These are phyloP conservation scores for Pelargonium nanum DNA, from an alignment of 345 rosid species.

Conservation along the genomic window DNA sequence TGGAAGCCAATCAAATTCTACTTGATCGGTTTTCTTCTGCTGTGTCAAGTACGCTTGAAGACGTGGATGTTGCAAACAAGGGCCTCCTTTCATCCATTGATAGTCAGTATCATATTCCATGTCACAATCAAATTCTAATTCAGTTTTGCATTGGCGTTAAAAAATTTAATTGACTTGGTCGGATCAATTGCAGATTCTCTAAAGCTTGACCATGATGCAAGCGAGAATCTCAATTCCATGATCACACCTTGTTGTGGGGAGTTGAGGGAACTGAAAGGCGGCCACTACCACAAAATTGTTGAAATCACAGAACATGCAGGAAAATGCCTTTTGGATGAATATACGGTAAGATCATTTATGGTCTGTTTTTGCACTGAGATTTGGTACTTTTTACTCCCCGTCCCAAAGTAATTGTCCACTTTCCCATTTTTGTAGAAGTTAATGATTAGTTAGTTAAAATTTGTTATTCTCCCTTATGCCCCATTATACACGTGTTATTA, in stretches of 20 bases:
- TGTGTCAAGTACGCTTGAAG: conserved; percentile 57
- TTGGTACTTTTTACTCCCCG: too few species aligned
- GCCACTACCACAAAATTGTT: conserved; percentile 68
- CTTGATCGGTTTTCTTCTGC: conserved; percentile 60
- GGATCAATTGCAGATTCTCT: conserved; percentile 51
- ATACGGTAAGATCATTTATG: conserved; percentile 37
- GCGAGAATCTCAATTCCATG: conserved; percentile 70
- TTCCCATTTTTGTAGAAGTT: too few species aligned
- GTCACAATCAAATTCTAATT: too few species aligned
- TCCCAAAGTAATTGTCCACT: too few species aligned
- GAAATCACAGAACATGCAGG: conserved; percentile 83
- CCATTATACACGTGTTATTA: too few species aligned
- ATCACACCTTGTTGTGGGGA: conserved; percentile 69
- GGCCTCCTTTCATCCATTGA: conserved; percentile 62
- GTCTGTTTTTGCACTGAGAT: not conserved
- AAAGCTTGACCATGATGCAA: conserved; percentile 84
- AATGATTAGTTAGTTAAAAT: too few species aligned
- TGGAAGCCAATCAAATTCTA: conserved; percentile 59
- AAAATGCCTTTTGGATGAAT: conserved; percentile 81
- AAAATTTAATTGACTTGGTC: conserved; percentile 8
- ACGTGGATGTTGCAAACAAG: conserved; percentile 50
- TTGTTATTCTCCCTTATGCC: too few species aligned
- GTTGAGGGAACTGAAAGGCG: conserved; percentile 68
- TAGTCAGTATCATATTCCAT: conserved; percentile 42
- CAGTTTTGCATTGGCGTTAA: not conserved